Percentiles rank a stretch among this genome's conserved stretches.
Evolutionary conservation across 2,329 filamentous ascomycete genomes (phyloP).

Genomic region (Monosporascus sp.): DNA sequence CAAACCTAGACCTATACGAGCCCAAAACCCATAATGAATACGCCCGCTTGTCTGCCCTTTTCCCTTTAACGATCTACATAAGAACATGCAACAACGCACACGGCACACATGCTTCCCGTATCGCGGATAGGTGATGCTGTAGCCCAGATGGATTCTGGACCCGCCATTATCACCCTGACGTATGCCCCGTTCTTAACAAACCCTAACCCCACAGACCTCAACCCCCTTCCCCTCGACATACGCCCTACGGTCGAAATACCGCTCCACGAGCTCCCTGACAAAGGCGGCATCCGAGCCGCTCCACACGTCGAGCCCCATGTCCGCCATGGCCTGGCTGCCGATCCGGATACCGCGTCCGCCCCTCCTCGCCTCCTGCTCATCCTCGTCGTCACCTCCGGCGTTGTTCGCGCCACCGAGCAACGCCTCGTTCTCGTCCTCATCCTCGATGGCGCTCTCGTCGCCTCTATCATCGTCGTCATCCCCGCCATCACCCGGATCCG

Average conservation of each 20-base stretch:
- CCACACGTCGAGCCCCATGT: slow-evolving; percentile 77
- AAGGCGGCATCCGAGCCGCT: slow-evolving; percentile 67
- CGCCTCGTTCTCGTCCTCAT: slow-evolving; percentile 18
- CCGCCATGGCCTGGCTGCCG: slow-evolving; percentile 58
- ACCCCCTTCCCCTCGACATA: slow-evolving; percentile 64
- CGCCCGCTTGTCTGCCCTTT: too few relatives aligned
- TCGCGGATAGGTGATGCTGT: too few relatives aligned
- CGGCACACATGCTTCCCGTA: too few relatives aligned
- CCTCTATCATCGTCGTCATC: slow-evolving; percentile 33
- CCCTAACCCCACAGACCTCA: slow-evolving; percentile 67
- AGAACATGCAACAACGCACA: too few relatives aligned
- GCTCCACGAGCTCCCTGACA: slow-evolving; percentile 53
- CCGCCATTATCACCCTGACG: too few relatives aligned
- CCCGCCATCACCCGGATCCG: slow-evolving; percentile 29
- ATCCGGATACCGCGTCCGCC: slow-evolving; percentile 46
- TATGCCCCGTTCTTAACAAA: slow-evolving; percentile 46
- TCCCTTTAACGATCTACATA: too few relatives aligned
- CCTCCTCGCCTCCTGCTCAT: slow-evolving; percentile 22
- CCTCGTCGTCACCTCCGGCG: slow-evolving; percentile 15
- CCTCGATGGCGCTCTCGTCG: slow-evolving; percentile 18
- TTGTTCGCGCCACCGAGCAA: slow-evolving; percentile 13
- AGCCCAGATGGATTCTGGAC: too few relatives aligned
- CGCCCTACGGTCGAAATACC: slow-evolving; percentile 63
- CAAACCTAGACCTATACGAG: too few relatives aligned
- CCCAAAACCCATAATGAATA: too few relatives aligned